Evolutionary conservation across 805 yeast species (phyloP), one percentile per base, ranked within the genome.

Genomic region (Lipomyces mesembrius): DNA sequence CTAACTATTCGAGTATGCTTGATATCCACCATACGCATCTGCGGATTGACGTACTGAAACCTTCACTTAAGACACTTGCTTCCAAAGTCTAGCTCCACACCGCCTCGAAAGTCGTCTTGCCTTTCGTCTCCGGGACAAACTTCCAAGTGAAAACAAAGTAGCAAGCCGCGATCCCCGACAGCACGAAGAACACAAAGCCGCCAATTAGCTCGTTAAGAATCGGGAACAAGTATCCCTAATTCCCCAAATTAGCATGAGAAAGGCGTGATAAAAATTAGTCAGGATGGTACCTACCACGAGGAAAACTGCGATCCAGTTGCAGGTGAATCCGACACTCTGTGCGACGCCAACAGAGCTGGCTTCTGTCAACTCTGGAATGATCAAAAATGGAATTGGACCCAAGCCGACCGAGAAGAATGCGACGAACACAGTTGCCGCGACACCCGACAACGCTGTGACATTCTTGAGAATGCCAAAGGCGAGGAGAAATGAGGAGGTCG

Each of bases 381-480:
- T 79, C 71, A 94, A 79, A 79, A 95, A 94, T 54, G 99, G 99
- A 63, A 95, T 92, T 6, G 99, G 99, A 0, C 99, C 99, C 68
- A 92, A 77, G 0, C 99, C 99, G 43, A 90, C 80, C 0, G 98
- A 98, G 80, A 94, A 95, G 34, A 92, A 85, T 0, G 89, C 87
- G 59, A 94, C 92, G 75, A 92, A 93, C 0, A 83, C 75, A 62
- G 91, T 84, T 0, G 92, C 88, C 11, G 92, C 87, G 0, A 83
- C 60, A 0, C 89, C 87, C 0, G 93, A 83, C 14, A 88, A 67
- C 0, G 78, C 39, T 0, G 90, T 81, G 60, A 79, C 79, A 1
- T 81, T 76, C 20, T 76, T 68, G 22, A 85, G 74, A 51, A 94
- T 88, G 2, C 96, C 94, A 27, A 84, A 55, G 0, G 91, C 88